Evolutionary conservation across 192 early-diverging fungal genomes (phyloP).

Genomic region (Entomortierella chlamydospora): DNA sequence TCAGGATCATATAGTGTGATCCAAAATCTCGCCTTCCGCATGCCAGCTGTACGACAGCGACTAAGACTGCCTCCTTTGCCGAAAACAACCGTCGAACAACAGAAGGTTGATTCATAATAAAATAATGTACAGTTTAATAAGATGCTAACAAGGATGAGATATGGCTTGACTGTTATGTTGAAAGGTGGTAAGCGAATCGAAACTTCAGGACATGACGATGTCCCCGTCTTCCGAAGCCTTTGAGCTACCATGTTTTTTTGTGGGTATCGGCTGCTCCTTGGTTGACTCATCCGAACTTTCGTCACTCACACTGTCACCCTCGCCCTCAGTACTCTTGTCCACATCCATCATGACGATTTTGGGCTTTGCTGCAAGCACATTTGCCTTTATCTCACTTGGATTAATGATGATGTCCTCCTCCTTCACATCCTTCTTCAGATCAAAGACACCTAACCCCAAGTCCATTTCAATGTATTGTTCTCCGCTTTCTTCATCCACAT

Average conservation of each 20-base stretch:
- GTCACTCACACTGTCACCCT: conserved; percentile 21
- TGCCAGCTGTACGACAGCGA: conserved; percentile 49
- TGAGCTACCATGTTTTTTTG: not conserved
- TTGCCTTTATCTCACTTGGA: conserved; percentile 11
- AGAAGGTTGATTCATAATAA: not conserved
- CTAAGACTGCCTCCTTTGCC: conserved; percentile 48
- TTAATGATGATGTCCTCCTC: conserved; percentile 51
- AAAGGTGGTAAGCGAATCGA: not conserved
- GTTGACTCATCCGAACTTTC: not conserved
- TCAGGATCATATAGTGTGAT: conserved; percentile 72
- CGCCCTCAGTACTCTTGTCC: conserved; percentile 14
- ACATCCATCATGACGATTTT: conserved; percentile 50
- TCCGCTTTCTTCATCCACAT: conserved; percentile 60
- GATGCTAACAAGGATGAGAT: not conserved
- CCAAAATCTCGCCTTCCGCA: conserved; percentile 70
- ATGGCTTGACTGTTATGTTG: not conserved
- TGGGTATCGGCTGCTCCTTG: conserved; percentile 29
- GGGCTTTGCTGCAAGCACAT: conserved; percentile 5
- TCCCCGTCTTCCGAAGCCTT: conserved; percentile 11
- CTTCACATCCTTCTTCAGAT: conserved; percentile 51
- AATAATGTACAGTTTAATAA: conserved; percentile 30
- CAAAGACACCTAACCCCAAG: conserved; percentile 62
- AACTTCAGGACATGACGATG: conserved; percentile 21
- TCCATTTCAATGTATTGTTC: conserved; percentile 71
- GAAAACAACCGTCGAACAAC: conserved; percentile 8